Percentiles rank a stretch among this genome's conserved stretches.
phyloP scores from a whole-genome alignment of 2,329 filamentous ascomycete genomes.

The Clarireedia monteithiana region DNA sequence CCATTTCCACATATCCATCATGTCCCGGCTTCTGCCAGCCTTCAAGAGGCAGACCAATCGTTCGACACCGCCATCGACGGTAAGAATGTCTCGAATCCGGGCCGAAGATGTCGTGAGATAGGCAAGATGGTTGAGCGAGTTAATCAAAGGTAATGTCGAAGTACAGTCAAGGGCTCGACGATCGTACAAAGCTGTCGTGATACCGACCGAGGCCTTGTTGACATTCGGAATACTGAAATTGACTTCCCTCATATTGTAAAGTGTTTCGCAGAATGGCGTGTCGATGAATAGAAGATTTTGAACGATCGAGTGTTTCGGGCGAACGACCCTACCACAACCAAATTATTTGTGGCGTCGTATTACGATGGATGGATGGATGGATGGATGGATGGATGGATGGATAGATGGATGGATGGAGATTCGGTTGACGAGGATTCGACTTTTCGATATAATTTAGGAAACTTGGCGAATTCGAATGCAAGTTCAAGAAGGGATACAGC shows the following conservation, averaged over 20 bases:
- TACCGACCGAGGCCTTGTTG: conserved; percentile 98
- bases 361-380: background rate
- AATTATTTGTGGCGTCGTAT: background rate
- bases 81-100: conserved; percentile 93
- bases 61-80: conserved; percentile 97
- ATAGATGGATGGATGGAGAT: background rate
- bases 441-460: background rate
- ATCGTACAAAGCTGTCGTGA: conserved; percentile 97
- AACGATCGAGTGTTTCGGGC: conserved; percentile 16
- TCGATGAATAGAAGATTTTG: background rate
- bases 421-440: background rate
- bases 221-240: conserved; percentile 99
- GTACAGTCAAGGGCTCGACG: conserved; percentile 96
- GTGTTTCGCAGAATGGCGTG: conserved; percentile 2
- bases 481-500: background rate
- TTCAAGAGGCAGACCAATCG: conserved; percentile 95
- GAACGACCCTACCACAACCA: conserved; percentile 8
- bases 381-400: background rate
- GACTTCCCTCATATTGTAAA: conserved; percentile 86
- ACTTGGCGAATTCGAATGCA: background rate
- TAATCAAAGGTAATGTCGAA: conserved; percentile 93
- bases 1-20: conserved; percentile 99
- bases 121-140: conserved; percentile 96
- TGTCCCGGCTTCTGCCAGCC: conserved; percentile 90
- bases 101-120: conserved; percentile 97